These are phyloP conservation scores for Arthrobotrys iridis DNA, from an alignment of 2,329 filamentous ascomycete species.

Conservation along the genomic window DNA sequence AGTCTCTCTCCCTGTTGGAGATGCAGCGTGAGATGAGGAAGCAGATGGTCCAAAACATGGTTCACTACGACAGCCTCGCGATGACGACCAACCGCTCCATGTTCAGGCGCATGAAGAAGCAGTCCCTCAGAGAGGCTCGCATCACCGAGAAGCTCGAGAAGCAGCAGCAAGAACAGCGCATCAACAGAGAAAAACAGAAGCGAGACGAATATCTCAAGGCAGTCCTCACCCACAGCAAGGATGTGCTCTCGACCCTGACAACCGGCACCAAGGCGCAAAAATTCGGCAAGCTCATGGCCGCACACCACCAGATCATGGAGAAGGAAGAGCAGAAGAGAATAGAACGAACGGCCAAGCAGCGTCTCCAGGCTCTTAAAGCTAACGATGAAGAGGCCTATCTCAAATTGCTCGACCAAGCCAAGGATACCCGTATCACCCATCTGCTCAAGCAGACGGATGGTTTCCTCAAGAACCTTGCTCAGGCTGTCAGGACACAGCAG, in stretches of 20 bases:
- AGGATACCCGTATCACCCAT: conserved; percentile 98
- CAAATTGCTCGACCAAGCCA: conserved; percentile 96
- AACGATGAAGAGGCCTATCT: conserved; percentile 99
- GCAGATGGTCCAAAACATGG: conserved; percentile 88
- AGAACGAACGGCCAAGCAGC: conserved; percentile 96
- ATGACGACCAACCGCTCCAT: conserved; percentile 94
- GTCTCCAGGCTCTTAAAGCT: conserved; percentile 97
- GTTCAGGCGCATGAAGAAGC: conserved; percentile 96
- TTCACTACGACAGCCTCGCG: conserved; percentile 92
- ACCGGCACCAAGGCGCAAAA: conserved; percentile 76
- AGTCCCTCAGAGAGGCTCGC: conserved; percentile 90
- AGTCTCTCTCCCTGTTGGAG: conserved; percentile 84
- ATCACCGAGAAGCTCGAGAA: conserved; percentile 99
- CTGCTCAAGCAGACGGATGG: conserved; percentile 95
- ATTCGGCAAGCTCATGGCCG: conserved; percentile 86
- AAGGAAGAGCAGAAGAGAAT: conserved; percentile 99
- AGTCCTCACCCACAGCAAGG: conserved; percentile 81
- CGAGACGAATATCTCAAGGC: conserved; percentile 90
- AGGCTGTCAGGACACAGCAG: conserved; percentile 93
- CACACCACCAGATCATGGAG: conserved; percentile 94
- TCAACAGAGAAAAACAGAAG: conserved; percentile 97
- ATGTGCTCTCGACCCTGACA: conserved; percentile 70
- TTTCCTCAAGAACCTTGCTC: conserved; percentile 93
- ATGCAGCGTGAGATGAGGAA: conserved; percentile 89
- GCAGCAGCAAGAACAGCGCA: conserved; percentile 94